Conservation (phyloP, 768 basidiomycete species). For the Tylopilus cervinicoccineus region DNA sequence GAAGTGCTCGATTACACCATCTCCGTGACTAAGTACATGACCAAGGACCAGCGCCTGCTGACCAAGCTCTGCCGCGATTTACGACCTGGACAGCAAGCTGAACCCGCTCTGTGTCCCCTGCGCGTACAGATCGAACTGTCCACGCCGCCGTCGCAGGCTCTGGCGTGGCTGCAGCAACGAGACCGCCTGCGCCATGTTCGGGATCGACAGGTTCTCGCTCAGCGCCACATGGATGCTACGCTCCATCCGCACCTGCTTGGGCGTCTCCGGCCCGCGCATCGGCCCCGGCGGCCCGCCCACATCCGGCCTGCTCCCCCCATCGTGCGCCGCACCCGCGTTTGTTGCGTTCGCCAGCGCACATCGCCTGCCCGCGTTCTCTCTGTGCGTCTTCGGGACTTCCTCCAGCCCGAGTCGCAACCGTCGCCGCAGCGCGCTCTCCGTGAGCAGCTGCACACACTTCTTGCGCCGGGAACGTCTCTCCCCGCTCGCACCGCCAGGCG, state of each 20-base stretch:
- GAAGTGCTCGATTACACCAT: neutral
- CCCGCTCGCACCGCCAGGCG: neutral
- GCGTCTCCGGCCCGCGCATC: neutral
- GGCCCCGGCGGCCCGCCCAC: neutral
- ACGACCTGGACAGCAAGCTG: slow-evolving; percentile 12
- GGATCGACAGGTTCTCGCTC: slow-evolving; percentile 19
- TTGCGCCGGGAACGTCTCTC: slow-evolving; percentile 8
- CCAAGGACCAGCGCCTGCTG: no score
- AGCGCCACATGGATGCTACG: slow-evolving; percentile 7
- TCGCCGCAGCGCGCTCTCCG: slow-evolving; percentile 19
- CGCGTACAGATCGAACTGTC: slow-evolving; percentile 14
- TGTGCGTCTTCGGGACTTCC: neutral
- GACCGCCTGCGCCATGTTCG: slow-evolving; percentile 8
- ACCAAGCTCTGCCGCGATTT: no score
- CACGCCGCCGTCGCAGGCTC: slow-evolving; percentile 6
- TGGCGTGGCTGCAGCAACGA: slow-evolving; percentile 7
- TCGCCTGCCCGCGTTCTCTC: slow-evolving; percentile 6
- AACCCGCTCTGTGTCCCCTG: slow-evolving; percentile 12
- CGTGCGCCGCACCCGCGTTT: neutral
- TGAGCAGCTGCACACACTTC: slow-evolving; percentile 19
- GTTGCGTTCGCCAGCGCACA: slow-evolving; percentile 14
- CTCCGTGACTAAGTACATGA: neutral
- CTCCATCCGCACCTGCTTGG: slow-evolving; percentile 10
- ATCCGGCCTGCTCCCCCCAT: neutral
- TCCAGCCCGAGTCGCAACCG: slow-evolving; percentile 4